A percentile compares a stretch with the other conserved stretches of the same genome.
Conservation (phyloP, 1,284 basidiomycete genomes). For the Naganishia liquefaciens region DNA sequence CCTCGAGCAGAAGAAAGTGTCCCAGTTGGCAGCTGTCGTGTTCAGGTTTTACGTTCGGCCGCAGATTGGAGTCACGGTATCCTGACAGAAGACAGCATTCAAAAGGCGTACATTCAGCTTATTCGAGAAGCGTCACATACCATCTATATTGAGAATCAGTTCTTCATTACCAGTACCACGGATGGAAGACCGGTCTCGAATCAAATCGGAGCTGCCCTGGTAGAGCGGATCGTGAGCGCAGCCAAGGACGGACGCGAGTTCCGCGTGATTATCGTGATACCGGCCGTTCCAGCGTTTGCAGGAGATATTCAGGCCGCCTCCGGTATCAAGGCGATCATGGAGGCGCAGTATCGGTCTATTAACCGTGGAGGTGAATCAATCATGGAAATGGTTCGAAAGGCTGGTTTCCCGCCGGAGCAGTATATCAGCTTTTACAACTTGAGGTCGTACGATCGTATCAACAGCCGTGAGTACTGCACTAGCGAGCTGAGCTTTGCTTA, state of each 20-base stretch:
- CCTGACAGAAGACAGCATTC: constrained; percentile 78
- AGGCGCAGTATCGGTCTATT: constrained; percentile 66
- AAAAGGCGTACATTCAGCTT: constrained; percentile 72
- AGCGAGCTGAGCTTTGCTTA: neutral
- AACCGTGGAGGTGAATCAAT: constrained; percentile 56
- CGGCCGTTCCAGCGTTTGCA: constrained; percentile 59
- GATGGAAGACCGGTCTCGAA: constrained; percentile 69
- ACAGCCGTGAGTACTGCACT: constrained; percentile 62
- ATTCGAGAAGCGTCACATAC: constrained; percentile 81
- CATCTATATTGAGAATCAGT: constrained; percentile 24
- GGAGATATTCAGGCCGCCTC: constrained; percentile 74
- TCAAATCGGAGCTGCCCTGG: constrained; percentile 75
- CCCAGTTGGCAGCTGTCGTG: constrained; percentile 47
- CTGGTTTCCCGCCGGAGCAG: constrained; percentile 43
- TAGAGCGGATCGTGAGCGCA: constrained; percentile 78
- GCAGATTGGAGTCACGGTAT: constrained; percentile 91
- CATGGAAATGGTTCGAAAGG: constrained; percentile 28
- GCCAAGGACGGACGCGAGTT: constrained; percentile 71
- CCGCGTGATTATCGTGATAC: constrained; percentile 78
- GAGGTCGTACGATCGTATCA: constrained; percentile 86
- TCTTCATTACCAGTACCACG: constrained; percentile 74
- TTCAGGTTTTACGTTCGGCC: constrained; percentile 78
- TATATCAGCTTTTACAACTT: constrained; percentile 88
- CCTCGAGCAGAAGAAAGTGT: constrained; percentile 48
- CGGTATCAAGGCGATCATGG: constrained; percentile 62